A percentile compares a stretch with the other conserved stretches of the same genome.
Conservation (phyloP, 345 rosid species). For the Aethionema arabicum region DNA sequence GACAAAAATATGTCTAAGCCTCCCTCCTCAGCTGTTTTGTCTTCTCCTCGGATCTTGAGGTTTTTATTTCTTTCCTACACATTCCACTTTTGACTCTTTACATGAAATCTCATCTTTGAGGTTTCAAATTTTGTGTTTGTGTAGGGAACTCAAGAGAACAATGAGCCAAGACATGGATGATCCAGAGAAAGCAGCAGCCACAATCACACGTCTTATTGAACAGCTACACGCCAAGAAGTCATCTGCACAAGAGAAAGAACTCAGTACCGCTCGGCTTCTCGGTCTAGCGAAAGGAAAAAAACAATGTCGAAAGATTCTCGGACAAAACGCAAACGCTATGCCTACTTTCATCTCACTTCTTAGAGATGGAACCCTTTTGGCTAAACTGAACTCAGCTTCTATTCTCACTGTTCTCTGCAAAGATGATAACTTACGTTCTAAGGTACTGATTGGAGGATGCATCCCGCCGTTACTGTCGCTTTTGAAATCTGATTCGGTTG, state of each 20-base stretch:
- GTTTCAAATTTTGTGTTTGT: background rate
- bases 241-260: conserved; percentile 72
- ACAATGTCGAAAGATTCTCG: conserved; percentile 71
- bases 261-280: conserved; percentile 66
- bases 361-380: conserved; percentile 62
- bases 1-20: conserved; percentile 58
- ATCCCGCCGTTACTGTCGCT: conserved; percentile 81
- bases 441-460: conserved; percentile 89
- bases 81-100: background rate
- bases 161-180: conserved; percentile 43
- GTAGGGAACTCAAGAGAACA: conserved; percentile 54
- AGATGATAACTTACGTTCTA: conserved; percentile 71
- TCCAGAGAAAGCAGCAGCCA: conserved; percentile 55
- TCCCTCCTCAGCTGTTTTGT: conserved; percentile 43
- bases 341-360: conserved; percentile 80
- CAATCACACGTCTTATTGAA: conserved; percentile 70
- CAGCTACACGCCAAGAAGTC: conserved; percentile 67
- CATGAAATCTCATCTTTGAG: background rate
- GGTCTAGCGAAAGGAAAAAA: conserved; percentile 65
- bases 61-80: background rate
- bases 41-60: conserved; percentile 22
- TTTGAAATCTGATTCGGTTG: conserved; percentile 68
- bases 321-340: conserved; percentile 77
- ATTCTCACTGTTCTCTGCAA: conserved; percentile 63
- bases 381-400: conserved; percentile 75